These are phyloP conservation scores for Cutaneotrichosporon dermatis DNA, from an alignment of 1,284 basidiomycete species.

Conservation along the genomic window DNA sequence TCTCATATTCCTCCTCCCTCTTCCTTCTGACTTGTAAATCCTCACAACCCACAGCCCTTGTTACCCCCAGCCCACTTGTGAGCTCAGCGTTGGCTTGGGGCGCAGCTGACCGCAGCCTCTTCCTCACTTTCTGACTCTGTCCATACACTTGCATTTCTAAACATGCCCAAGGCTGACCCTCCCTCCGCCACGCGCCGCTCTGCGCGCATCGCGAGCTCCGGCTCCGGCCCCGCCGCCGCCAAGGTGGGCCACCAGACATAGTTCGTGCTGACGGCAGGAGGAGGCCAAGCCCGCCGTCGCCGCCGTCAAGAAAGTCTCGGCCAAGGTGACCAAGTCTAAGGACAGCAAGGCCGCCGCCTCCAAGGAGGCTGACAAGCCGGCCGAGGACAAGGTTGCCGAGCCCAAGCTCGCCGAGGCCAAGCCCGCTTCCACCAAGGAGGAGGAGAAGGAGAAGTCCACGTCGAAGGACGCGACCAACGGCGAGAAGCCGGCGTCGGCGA, in stretches of 20 bases:
- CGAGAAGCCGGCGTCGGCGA: constrained; percentile 24
- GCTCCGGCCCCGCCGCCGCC: constrained; percentile 19
- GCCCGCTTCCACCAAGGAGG: not conserved
- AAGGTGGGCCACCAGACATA: constrained; percentile 3
- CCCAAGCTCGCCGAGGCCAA: not conserved
- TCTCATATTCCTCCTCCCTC: no score
- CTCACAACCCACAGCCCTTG: no score
- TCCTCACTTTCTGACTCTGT: not conserved
- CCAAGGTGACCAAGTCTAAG: constrained; percentile 13
- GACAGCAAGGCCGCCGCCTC: constrained; percentile 1
- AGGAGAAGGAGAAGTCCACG: constrained; percentile 1
- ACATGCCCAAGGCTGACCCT: constrained; percentile 26
- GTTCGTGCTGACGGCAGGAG: constrained; percentile 3
- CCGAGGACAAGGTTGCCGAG: not conserved
- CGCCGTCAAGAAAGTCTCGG: not conserved
- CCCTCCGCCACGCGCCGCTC: constrained; percentile 16
- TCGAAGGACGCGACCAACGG: constrained; percentile 10
- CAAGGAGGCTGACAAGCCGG: constrained; percentile 26
- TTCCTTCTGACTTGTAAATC: no score
- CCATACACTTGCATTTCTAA: not conserved
- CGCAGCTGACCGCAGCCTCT: not conserved
- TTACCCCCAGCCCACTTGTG: not conserved
- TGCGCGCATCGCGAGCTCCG: constrained; percentile 33
- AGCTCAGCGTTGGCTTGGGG: not conserved
- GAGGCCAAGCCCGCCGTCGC: constrained; percentile 4